phyloP scores from a whole-genome alignment of 2,329 filamentous ascomycete species.

The Fusarium chuoi region DNA sequence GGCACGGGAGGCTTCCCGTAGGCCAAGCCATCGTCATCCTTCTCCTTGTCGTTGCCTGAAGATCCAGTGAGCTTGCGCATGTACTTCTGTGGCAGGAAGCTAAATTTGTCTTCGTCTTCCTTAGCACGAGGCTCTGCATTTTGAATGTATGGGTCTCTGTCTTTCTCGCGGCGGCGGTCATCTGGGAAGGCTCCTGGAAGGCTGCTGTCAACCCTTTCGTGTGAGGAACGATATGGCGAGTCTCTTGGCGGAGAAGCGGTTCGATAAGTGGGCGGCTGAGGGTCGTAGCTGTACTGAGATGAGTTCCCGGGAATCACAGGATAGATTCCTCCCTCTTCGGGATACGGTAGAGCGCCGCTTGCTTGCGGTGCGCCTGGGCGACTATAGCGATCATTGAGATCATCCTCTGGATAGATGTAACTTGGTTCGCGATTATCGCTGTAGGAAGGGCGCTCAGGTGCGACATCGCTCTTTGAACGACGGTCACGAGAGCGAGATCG shows the following conservation, averaged over 20 bases:
- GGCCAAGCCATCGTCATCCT: slow-evolving; percentile 61
- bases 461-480: slow-evolving; percentile 46
- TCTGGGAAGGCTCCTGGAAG: slow-evolving; percentile 50
- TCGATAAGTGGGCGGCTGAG: slow-evolving; percentile 48
- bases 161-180: slow-evolving; percentile 45
- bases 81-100: slow-evolving; percentile 61
- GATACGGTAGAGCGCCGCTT: slow-evolving; percentile 51
- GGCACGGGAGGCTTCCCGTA: slow-evolving; percentile 56
- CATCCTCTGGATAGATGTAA: slow-evolving; percentile 56
- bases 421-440: slow-evolving; percentile 57
- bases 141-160: slow-evolving; percentile 36
- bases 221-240: slow-evolving; percentile 52
- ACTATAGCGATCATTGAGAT: slow-evolving; percentile 52
- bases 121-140: slow-evolving; percentile 21
- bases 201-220: slow-evolving; percentile 46
- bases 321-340: slow-evolving; percentile 52
- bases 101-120: slow-evolving; percentile 52
- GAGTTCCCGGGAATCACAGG: slow-evolving; percentile 52
- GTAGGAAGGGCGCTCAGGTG: slow-evolving; percentile 44
- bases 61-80: slow-evolving; percentile 49
- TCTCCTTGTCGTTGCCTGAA: slow-evolving; percentile 43
- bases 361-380: slow-evolving; percentile 49
- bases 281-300: slow-evolving; percentile 54
- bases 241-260: slow-evolving; percentile 49
- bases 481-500: slow-evolving; percentile 57